phyloP scores from a whole-genome alignment of 1,139 yeast genomes.

The Yamadazyma atlantica region DNA sequence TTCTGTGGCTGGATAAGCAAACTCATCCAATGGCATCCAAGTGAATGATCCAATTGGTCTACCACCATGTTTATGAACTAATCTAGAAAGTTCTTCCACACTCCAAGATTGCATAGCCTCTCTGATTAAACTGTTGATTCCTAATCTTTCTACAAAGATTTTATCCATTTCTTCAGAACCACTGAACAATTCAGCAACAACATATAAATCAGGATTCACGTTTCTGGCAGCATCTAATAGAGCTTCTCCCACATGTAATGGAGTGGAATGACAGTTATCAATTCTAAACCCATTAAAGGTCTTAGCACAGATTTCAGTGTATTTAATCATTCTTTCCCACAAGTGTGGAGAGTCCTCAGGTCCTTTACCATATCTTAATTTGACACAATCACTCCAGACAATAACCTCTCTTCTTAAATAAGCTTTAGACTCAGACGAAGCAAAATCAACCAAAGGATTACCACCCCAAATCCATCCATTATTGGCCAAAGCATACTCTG shows the following conservation, averaged over 20 bases:
- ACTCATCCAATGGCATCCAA: constrained; percentile 71
- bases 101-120: constrained; percentile 98
- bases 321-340: constrained; percentile 86
- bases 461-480: constrained; percentile 99
- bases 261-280: constrained; percentile 96
- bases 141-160: constrained; percentile 84
- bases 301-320: constrained; percentile 72
- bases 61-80: constrained; percentile 92
- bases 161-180: constrained; percentile 93
- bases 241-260: constrained; percentile 89
- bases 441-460: constrained; percentile 90
- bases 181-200: constrained; percentile 91
- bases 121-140: constrained; percentile 82
- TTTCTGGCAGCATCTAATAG: constrained; percentile 85
- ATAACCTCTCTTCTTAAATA: constrained; percentile 90
- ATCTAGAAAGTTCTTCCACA: constrained; percentile 79
- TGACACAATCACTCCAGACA: constrained; percentile 97
- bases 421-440: constrained; percentile 73
- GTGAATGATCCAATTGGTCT: constrained; percentile 89
- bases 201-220: constrained; percentile 81
- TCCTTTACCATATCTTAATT: constrained; percentile 75
- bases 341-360: constrained; percentile 84
- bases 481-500: constrained; percentile 75
- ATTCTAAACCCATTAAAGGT: constrained; percentile 86
- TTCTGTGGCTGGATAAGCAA: constrained; percentile 59